phyloP scores from a whole-genome alignment of 257 asterid genomes.

The Cinchona pubescens region DNA sequence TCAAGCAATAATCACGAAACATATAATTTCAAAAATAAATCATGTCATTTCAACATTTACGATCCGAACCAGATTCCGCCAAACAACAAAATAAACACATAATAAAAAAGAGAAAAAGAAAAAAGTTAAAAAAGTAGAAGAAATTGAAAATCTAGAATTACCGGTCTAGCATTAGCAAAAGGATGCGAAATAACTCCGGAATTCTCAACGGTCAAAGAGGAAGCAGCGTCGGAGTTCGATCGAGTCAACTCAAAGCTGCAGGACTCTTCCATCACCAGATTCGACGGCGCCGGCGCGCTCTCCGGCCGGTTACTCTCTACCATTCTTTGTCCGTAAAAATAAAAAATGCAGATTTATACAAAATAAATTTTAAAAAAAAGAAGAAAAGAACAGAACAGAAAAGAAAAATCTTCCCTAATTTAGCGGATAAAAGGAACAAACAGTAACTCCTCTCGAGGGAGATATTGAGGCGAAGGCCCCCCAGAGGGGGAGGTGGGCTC shows the following conservation, averaged over 20 bases:
- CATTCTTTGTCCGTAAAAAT: constrained; percentile 23
- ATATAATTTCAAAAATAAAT: neutral
- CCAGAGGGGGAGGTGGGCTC: constrained; percentile 31
- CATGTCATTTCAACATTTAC: neutral
- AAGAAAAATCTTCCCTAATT: constrained; percentile 11
- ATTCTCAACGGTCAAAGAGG: constrained; percentile 40
- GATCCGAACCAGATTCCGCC: neutral
- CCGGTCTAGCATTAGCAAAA: constrained; percentile 28
- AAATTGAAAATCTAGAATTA: constrained; percentile 18
- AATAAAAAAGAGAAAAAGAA: neutral
- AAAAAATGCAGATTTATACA: constrained; percentile 22
- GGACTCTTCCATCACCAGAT: constrained; percentile 16
- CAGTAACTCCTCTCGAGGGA: constrained; percentile 16
- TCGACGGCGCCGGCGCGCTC: constrained; percentile 20
- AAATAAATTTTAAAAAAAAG: no score
- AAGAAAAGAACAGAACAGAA: no score
- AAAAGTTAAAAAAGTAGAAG: neutral
- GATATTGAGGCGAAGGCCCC: constrained; percentile 11
- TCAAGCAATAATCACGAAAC: neutral
- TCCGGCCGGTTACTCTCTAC: constrained; percentile 27
- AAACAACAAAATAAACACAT: neutral
- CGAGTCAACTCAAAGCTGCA: constrained; percentile 39
- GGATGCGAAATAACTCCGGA: constrained; percentile 22
- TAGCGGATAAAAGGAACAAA: constrained; percentile 10
- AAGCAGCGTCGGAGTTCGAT: constrained; percentile 37